Evolutionary conservation across 2,329 filamentous ascomycete genomes (phyloP), one percentile per base, ranked within the genome.

Genomic region (Paraphoma sp.): DNA sequence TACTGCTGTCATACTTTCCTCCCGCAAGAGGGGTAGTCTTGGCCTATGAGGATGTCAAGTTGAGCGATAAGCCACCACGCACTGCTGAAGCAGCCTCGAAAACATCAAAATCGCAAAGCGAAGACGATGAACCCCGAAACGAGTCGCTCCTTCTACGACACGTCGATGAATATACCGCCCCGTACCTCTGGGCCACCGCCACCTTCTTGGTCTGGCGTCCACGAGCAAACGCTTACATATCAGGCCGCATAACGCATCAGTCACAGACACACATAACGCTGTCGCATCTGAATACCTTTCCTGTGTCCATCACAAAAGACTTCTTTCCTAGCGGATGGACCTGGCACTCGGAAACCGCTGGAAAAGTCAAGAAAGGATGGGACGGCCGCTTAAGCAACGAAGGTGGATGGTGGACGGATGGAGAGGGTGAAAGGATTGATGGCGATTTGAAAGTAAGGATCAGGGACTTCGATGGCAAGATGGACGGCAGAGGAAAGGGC

Each of bases 241-340:
- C 93, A 64, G 95, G 92, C 10, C 88, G 84, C 64, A 85, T 97
- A 53, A 95, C 94, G 69, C 82, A 97, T 30, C 92, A 96, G 73
- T 94, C 90, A 46, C 91, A 95, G 66, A 92, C 92, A 6, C 92
- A 97, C 71, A 84, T 99, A 6, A 93, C 94, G 17, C 85, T 97
- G 2, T 87, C 96, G 10, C 95, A 92, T 75, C 93, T 92, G 79
- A 94, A 94, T 75, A 87, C 92, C 63, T 98, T 98, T 83, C 96
- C 95, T 65, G 91, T 94, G 1, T 92, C 89, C 43, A 91, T 99
- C 57, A 90, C 94, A 68, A 84, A 89, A 18, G 86, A 86, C 58
- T 84, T 91, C 36, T 81, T 99, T 14, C 95, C 95, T 0, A 76
- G 80, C 12, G 84, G 85, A 23, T 99, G 94, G 95, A 87, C 81